Base-by-base conservation (phyloP, 495 filamentous ascomycete genomes). In the Lentithecium fluviatile region DNA sequence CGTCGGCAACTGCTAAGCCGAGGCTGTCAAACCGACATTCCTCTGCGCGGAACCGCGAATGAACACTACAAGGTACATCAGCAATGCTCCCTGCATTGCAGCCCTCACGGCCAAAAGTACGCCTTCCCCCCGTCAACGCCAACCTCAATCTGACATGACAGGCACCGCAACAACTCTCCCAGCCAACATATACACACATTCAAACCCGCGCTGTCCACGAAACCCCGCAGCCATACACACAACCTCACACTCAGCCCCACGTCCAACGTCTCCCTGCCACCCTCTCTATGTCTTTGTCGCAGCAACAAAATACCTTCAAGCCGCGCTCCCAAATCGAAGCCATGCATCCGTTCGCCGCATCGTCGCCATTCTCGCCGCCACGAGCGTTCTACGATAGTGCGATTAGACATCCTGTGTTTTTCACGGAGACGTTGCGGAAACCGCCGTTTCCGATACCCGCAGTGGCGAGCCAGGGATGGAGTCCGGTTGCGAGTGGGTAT, bases 381-480 rank as follows among this genome's bases (percentile, higher is more conserved):
- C 59, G 25, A 8, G 20, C 49, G 10, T 13, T 52, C 19, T 75
- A 74, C 58, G 68, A 76, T 48, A 64, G 70, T 45, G 70, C 74
- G 37, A 59, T 65, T 10, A 56, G 66, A 23, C 74, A 76, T 62
- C 74, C 74, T 0, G 74, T 76, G 45, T 76, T 76, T 63, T 76
- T 76, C 68, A 69, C 70, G 0, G 57, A 67, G 6, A 37, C 59
- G 19, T 62, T 72, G 48, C 65, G 69, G 8, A 73, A 71, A 56
- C 59, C 74, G 11, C 74, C 74, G 1, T 76, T 76, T 55, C 71
- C 73, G 12, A 56, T 69, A 36, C 66, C 66, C 0, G 17, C 52
- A n/a, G 36, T 57, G n/a, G 57, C 57, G 20, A 42, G 38, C 29
- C 66, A 51, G 5, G 66, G 57, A 4, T 55, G 47, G 34, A 69